phyloP scores from a whole-genome alignment of 306 rosid genomes.

The Clitoria ternatea region DNA sequence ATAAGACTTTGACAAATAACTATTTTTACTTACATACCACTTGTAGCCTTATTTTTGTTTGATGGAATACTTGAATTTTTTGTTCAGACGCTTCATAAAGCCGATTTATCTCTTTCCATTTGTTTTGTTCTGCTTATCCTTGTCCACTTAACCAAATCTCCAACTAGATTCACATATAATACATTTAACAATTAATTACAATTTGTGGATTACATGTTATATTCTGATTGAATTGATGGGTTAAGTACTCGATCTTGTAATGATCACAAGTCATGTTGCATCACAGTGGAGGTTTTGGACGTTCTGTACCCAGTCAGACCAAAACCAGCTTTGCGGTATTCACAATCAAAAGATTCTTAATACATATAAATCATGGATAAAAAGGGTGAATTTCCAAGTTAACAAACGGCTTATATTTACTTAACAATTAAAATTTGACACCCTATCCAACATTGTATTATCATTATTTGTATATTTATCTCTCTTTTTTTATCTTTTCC shows the following conservation, averaged over 20 bases:
- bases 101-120: background rate
- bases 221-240: background rate
- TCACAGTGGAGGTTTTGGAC: background rate
- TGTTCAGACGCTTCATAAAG: background rate
- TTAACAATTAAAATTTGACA: no score
- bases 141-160: constrained; percentile 11
- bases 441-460: no score
- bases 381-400: no score
- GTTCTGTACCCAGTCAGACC: background rate
- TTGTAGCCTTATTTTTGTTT: background rate
- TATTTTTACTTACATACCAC: background rate
- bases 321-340: background rate
- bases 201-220: background rate
- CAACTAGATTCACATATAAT: background rate
- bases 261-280: background rate
- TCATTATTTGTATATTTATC: no score
- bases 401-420: no score
- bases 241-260: background rate
- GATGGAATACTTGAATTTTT: background rate
- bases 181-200: background rate
- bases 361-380: background rate
- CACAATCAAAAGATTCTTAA: background rate
- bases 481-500: no score
- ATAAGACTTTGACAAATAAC: no score
- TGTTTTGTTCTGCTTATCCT: background rate